Conservation (phyloP, 2,329 filamentous ascomycete genomes). For the Curvularia lunata region DNA sequence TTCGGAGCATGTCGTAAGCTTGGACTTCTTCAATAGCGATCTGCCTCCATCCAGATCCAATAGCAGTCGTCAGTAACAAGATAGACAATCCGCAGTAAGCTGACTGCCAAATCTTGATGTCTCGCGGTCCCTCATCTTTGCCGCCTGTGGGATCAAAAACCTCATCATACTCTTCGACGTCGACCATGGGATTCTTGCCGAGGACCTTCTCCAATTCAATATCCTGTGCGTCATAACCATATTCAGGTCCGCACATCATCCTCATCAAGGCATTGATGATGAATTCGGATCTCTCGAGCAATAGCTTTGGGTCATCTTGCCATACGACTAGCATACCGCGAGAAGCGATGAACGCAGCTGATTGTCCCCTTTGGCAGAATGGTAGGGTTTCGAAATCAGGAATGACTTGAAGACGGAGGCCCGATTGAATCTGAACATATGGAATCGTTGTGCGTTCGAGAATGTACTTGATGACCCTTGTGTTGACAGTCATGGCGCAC, state of each 20-base stretch:
- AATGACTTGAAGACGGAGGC: slow-evolving; percentile 67
- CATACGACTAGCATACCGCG: slow-evolving; percentile 77
- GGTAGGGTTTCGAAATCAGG: slow-evolving; percentile 64
- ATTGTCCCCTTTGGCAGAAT: slow-evolving; percentile 74
- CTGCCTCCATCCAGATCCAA: slow-evolving; percentile 63
- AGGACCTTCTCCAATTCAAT: slow-evolving; percentile 41
- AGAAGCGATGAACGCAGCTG: slow-evolving; percentile 76
- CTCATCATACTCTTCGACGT: slow-evolving; percentile 24
- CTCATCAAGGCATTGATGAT: slow-evolving; percentile 81
- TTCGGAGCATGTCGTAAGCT: slow-evolving; percentile 61
- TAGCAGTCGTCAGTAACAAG: slow-evolving; percentile 58
- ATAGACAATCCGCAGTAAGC: slow-evolving; percentile 62
- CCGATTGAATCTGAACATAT: slow-evolving; percentile 65
- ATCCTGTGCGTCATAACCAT: slow-evolving; percentile 52
- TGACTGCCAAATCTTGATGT: slow-evolving; percentile 62
- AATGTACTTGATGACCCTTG: slow-evolving; percentile 65
- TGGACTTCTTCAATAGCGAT: slow-evolving; percentile 62
- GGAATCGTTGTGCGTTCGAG: slow-evolving; percentile 58
- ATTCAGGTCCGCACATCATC: slow-evolving; percentile 63
- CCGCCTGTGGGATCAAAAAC: slow-evolving; percentile 45
- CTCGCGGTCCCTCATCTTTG: slow-evolving; percentile 48
- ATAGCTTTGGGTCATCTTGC: slow-evolving; percentile 78
- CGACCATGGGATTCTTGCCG: slow-evolving; percentile 22
- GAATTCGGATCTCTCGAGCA: slow-evolving; percentile 71
- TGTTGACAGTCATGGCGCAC: slow-evolving; percentile 73